Base-by-base conservation (phyloP, 169 alveolate genomes). In the Babesia divergens region DNA sequence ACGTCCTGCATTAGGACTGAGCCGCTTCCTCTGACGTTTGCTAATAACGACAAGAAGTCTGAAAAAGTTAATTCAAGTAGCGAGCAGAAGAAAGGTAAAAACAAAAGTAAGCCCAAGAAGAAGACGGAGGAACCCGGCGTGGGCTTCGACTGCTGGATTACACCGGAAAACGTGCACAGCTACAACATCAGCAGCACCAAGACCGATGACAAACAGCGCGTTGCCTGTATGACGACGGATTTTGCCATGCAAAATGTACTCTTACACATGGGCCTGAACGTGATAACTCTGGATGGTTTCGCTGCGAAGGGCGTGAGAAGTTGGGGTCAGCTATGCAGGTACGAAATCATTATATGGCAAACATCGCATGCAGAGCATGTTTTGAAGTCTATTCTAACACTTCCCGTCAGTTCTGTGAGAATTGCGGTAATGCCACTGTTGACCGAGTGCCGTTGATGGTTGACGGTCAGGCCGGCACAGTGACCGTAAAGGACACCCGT, bases 181-280 rank as follows among this genome's bases (percentile, higher is more conserved):
- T 77, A 74, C 55, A 62, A 71, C 75, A 76, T 83, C 18, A 81
- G 69, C n/a, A 6, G 68, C 18, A 46, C 67, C 35, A 18, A 60
- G 0, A 28, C 51, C 43, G 44, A 47, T 32, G 50, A 65, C 34
- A 37, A 42, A 32, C 50, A 66, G 40, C 62, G 44, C 20, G 92
- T 91, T 11, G 92, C 94, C 32, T 91, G 95, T 43, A 80, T 94
- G 76, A 94, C 97, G 29, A 92, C 94, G 37, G 97, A 94, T 60
- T 94, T 85, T 72, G 92, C 97, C 16, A 92, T 94, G 95, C 95
- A 94, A 47, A 94, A 94, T 69, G 97, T 94, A 5, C 50, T 91
- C 16, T 71, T 93, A 54, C 94, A 94, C 60, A 92, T 94, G 68
- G 97, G 97, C 11, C 71, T 94, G 58, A 85, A 89, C 65, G 89